Conservation (phyloP, 805 yeast genomes). For the Ogataea henricii region DNA sequence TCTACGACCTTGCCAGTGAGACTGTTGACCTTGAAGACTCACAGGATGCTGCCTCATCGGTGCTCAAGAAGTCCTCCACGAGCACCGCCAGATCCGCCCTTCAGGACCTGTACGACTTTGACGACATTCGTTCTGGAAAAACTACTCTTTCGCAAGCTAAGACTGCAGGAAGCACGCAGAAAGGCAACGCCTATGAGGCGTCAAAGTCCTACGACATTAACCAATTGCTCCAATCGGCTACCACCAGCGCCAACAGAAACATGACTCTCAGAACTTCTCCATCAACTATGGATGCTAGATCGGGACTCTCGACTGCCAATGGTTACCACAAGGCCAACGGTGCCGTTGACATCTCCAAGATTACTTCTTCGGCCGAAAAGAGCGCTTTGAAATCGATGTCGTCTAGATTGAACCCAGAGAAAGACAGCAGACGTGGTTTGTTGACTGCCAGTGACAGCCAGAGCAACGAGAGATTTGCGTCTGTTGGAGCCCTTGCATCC, state of each 20-base stretch:
- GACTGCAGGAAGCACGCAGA: conserved; percentile 29
- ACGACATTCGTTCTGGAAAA: conserved; percentile 43
- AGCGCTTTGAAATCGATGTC: conserved; percentile 36
- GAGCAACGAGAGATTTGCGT: conserved; percentile 50
- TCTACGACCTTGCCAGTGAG: conserved; percentile 23
- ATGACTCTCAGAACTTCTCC: conserved; percentile 50
- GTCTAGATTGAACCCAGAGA: conserved; percentile 28
- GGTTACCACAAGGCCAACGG: conserved; percentile 42
- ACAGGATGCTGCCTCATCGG: conserved; percentile 45
- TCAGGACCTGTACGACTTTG: conserved; percentile 45
- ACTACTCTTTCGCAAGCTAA: conserved; percentile 34
- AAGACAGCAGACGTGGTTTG: conserved; percentile 37
- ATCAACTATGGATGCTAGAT: conserved; percentile 34
- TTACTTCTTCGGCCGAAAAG: conserved; percentile 48
- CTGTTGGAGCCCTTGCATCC: conserved; percentile 61
- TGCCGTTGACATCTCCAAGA: conserved; percentile 52
- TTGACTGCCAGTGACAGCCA: conserved; percentile 43
- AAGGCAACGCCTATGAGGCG: conserved; percentile 31
- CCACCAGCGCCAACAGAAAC: conserved; percentile 44
- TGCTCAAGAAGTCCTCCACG: conserved; percentile 32
- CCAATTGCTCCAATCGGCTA: conserved; percentile 31
- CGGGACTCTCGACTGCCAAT: conserved; percentile 34
- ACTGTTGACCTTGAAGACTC: conserved; percentile 40
- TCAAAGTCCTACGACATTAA: conserved; percentile 35
- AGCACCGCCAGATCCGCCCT: conserved; percentile 39